These are phyloP conservation scores for Dictyostelium capitatum DNA, from an alignment of 78 protist species.

Conservation along the genomic window DNA sequence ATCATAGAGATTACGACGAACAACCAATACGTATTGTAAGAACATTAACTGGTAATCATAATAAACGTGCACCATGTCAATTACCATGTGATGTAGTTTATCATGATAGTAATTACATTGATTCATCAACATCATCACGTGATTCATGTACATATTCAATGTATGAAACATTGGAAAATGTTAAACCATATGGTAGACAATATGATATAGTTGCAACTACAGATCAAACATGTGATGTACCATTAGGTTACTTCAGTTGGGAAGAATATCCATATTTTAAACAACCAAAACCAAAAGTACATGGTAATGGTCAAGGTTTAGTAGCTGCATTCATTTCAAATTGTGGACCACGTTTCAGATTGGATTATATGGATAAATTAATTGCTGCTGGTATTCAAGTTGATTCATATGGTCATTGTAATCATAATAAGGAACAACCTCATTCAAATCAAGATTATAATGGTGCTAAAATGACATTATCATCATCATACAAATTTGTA, in stretches of 20 bases:
- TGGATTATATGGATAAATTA: slow-evolving; percentile 46
- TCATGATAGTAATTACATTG: neutral
- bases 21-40: slow-evolving; percentile 8
- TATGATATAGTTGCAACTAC: slow-evolving; percentile 37
- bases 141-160: slow-evolving; percentile 33
- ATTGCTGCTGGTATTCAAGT: slow-evolving; percentile 33
- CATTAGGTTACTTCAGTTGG: slow-evolving; percentile 61
- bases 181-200: neutral
- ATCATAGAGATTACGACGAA: slow-evolving; percentile 12
- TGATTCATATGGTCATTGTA: slow-evolving; percentile 78
- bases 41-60: neutral
- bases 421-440: slow-evolving; percentile 23
- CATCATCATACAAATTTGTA: slow-evolving; percentile 45
- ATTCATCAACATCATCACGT: neutral
- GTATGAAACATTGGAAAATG: slow-evolving; percentile 62
- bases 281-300: slow-evolving; percentile 40
- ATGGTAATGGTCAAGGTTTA: slow-evolving; percentile 38
- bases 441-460: slow-evolving; percentile 9
- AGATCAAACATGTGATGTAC: slow-evolving; percentile 53
- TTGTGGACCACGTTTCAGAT: slow-evolving; percentile 60
- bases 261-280: slow-evolving; percentile 52
- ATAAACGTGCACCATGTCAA: slow-evolving; percentile 17
- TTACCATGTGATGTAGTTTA: slow-evolving; percentile 19
- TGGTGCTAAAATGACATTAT: slow-evolving; percentile 44
- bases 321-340: slow-evolving; percentile 79